Conservation (phyloP, 1,284 basidiomycete species). For the Sporisorium exsertum region DNA sequence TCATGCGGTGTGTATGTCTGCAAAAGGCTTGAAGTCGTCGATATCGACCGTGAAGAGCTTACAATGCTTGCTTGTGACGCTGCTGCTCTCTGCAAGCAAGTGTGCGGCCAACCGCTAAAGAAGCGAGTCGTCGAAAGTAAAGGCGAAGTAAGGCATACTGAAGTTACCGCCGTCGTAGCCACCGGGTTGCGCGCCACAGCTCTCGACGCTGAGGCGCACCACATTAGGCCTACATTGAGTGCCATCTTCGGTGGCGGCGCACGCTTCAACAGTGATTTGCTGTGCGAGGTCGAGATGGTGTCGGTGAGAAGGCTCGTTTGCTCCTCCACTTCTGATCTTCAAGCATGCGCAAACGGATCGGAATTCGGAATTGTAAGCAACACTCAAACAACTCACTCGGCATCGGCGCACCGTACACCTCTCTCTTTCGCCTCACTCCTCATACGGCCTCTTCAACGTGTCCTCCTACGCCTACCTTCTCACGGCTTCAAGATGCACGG, state of each 20-base stretch:
- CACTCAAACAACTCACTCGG: background rate
- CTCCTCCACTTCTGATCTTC: constrained; percentile 12
- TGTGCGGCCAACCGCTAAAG: background rate
- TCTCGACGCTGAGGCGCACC: constrained; percentile 9
- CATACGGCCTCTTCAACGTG: background rate
- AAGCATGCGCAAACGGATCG: background rate
- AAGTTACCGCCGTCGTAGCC: background rate
- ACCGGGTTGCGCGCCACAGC: background rate
- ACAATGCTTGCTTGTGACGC: background rate
- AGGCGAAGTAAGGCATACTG: background rate
- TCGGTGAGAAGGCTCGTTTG: too few relatives aligned
- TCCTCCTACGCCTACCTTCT: background rate
- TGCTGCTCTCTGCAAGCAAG: background rate
- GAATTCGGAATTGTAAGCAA: constrained; percentile 11
- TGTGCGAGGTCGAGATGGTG: constrained; percentile 14
- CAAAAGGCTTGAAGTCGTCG: background rate
- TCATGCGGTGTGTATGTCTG: too few relatives aligned
- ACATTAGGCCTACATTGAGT: constrained; percentile 19
- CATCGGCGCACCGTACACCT: background rate
- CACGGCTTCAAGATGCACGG: constrained; percentile 40
- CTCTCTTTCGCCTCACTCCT: background rate
- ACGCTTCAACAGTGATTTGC: background rate
- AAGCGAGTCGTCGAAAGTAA: background rate
- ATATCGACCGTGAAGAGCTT: background rate
- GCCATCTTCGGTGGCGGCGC: constrained; percentile 3